Conservation (phyloP, 345 rosid genomes). For the Xanthoceras sorbifolium region DNA sequence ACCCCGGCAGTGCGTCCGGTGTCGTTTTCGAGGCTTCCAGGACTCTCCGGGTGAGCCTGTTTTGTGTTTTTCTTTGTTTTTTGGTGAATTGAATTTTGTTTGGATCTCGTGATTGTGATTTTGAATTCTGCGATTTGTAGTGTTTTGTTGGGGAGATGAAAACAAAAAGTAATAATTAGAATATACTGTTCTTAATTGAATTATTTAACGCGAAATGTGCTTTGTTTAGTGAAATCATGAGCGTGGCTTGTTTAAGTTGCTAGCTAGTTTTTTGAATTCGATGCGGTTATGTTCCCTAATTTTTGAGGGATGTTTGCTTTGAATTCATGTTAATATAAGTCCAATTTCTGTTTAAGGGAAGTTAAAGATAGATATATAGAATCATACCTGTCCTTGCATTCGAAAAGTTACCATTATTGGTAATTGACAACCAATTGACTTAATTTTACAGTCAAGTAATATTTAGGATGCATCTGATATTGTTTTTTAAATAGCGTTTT, state of each 20-base stretch:
- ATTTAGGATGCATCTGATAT: no score
- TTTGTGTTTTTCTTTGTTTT: neutral
- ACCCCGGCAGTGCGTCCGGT: constrained; percentile 56
- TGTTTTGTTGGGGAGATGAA: neutral
- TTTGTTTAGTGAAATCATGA: neutral
- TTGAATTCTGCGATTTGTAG: constrained; percentile 8
- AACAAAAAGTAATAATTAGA: no score
- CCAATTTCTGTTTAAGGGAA: constrained; percentile 7
- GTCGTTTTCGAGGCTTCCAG: constrained; percentile 83
- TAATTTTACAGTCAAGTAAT: neutral
- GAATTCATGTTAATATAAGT: no score
- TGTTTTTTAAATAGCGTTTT: no score
- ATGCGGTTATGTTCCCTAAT: neutral
- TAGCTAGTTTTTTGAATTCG: neutral
- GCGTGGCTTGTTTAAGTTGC: neutral
- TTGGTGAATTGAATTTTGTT: constrained; percentile 21
- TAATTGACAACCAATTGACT: neutral
- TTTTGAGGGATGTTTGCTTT: neutral
- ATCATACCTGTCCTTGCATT: neutral
- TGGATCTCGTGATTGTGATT: constrained; percentile 39
- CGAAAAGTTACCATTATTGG: neutral
- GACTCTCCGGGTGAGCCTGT: constrained; percentile 79
- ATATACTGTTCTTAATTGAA: no score
- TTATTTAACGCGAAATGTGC: neutral
- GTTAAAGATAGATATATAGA: neutral